Conservation (phyloP, 2,329 filamentous ascomycete species). For the Botryotinia narcissicola region DNA sequence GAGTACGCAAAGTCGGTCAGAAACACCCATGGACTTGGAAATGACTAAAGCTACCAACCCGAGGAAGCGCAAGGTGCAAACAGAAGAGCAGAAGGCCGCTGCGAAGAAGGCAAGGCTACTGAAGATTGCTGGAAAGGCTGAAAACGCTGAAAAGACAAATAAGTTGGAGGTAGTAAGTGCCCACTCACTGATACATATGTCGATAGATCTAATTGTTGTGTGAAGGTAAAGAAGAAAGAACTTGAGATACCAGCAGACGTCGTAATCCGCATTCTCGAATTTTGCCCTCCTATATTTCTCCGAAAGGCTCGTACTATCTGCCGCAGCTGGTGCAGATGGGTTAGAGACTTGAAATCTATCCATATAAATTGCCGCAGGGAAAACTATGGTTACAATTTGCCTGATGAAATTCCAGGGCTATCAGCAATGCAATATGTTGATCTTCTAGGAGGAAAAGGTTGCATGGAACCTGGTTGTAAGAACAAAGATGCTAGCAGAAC, state of each 20-base stretch:
- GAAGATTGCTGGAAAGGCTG: conserved; percentile 18
- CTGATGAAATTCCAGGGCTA: conserved; percentile 26
- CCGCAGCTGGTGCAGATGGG: conserved; percentile 26
- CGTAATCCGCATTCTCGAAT: conserved; percentile 37
- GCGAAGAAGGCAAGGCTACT: conserved; percentile 20
- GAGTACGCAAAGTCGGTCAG: conserved; percentile 13
- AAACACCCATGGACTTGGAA: conserved; percentile 11
- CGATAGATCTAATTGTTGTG: conserved; percentile 21
- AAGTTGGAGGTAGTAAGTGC: conserved; percentile 28
- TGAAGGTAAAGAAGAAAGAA: conserved; percentile 22
- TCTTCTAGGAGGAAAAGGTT: conserved; percentile 37
- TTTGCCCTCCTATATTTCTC: conserved; percentile 35
- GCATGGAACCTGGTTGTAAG: conserved; percentile 29
- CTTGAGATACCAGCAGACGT: conserved; percentile 26
- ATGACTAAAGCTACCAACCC: conserved; percentile 12
- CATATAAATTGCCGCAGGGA: conserved; percentile 35
- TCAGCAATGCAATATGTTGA: conserved; percentile 34
- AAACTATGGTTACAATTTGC: conserved; percentile 36
- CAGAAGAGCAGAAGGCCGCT: conserved; percentile 3
- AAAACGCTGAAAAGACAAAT: conserved; percentile 23
- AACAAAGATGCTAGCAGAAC: conserved; percentile 33
- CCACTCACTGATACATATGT: background rate
- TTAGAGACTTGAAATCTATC: conserved; percentile 33
- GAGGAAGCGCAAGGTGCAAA: conserved; percentile 25
- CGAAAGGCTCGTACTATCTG: conserved; percentile 34